Evolutionary conservation across 352 stramenopile species (phyloP), one percentile per base, ranked within the genome.

Genomic region (Globisporangium takayamanum): DNA sequence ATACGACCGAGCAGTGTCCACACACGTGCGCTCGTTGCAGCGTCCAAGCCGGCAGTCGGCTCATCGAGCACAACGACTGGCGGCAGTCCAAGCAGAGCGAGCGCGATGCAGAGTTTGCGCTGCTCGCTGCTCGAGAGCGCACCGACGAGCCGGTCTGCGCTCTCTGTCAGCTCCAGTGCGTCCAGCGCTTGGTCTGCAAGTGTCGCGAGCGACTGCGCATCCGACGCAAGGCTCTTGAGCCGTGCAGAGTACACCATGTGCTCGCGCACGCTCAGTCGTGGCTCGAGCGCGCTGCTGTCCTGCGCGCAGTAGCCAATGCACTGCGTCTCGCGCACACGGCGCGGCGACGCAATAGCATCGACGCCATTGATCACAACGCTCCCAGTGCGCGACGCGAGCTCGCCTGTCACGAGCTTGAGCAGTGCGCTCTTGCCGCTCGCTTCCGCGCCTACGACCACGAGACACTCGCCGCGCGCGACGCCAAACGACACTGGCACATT

Each of bases 291-390:
- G 47, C 74, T 57, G 39, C 58, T 55, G 5, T 62, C 58, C 52
- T 94, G 83, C 14, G 87, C 78, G 63, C 87, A 96, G 59, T 94
- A 94, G 7, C 84, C 85, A 11, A 94, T 69, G 7, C 62, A 48
- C 4, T 70, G 61, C 5, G 44, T 25, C 25, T 64, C 30, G 1
- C 62, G 61, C 28, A 73, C 28, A 16, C 39, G 0, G 22, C 46
- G 39, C 74, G 69, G 22, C 63, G 50, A 36, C 44, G 63, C 5
- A 10, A 72, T 18, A 4, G 42, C 55, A 37, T 77, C 69, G 7
- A 59, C 46, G 5, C 69, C 69, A 28, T 48, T 45, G 39, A 77
- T 18, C 0, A 59, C 16, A 14, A 61, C 63, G 8, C 39, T 39
- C 4, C 66, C 69, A 7, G 48, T 48, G 4, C 59, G 48, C 15